Conservation (phyloP, 352 stramenopile genomes). For the Phytophthora tentaculata region DNA sequence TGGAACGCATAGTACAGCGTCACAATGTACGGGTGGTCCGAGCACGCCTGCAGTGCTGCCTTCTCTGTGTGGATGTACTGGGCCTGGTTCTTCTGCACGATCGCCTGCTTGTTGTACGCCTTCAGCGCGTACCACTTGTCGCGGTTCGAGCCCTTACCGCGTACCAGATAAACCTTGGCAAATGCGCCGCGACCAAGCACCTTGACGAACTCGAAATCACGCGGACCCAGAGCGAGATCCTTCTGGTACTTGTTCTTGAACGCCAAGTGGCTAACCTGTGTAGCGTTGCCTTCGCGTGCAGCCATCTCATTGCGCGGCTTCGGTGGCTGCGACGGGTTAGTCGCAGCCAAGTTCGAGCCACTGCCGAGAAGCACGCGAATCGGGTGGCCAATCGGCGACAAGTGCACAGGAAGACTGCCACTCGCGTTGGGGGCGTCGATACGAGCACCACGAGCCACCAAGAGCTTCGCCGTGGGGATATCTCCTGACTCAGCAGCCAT, state of each 20-base stretch:
- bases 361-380: conserved; percentile 85
- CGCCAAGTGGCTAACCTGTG: conserved; percentile 79
- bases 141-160: conserved; percentile 84
- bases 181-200: conserved; percentile 84
- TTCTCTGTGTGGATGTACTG: conserved; percentile 91
- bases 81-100: conserved; percentile 90
- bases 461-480: conserved; percentile 78
- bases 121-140: conserved; percentile 89
- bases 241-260: conserved; percentile 93
- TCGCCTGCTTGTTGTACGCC: conserved; percentile 89
- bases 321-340: conserved; percentile 70
- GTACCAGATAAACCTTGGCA: conserved; percentile 87
- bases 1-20: conserved; percentile 88
- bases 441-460: conserved; percentile 73
- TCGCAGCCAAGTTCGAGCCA: conserved; percentile 69
- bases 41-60: conserved; percentile 79
- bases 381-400: conserved; percentile 87
- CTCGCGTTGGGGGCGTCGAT: conserved; percentile 83
- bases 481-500: conserved; percentile 81
- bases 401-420: conserved; percentile 80
- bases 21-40: conserved; percentile 89
- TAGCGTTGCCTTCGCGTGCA: conserved; percentile 62
- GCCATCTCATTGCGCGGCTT: conserved; percentile 56
- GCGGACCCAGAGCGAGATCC: conserved; percentile 77
- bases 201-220: conserved; percentile 90